Conservation (phyloP, 73 alveolate genomes). For the Paramecium sexaurelia region DNA sequence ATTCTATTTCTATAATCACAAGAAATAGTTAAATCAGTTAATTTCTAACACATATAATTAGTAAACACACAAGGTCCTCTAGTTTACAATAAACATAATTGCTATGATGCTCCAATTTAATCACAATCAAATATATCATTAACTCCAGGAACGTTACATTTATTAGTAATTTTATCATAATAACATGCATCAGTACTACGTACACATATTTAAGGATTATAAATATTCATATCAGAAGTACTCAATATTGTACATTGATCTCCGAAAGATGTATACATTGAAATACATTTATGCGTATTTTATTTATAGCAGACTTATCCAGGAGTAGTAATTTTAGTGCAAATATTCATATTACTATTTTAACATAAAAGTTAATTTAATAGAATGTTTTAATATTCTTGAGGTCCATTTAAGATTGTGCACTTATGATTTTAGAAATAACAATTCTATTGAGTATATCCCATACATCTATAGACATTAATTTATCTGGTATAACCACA, state of each 20-base stretch:
- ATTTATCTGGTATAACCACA: conserved; percentile 13
- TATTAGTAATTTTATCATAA: neutral
- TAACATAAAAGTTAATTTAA: neutral
- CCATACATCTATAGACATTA: neutral
- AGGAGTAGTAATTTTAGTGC: neutral
- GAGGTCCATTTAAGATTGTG: neutral
- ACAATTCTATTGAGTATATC: neutral
- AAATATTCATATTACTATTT: neutral
- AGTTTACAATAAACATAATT: neutral
- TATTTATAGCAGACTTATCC: neutral
- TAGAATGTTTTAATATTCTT: neutral
- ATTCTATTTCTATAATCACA: neutral
- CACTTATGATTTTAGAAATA: neutral
- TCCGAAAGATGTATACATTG: neutral
- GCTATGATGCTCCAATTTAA: neutral
- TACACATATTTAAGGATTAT: neutral
- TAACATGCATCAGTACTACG: neutral
- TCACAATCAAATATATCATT: neutral
- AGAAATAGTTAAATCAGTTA: neutral
- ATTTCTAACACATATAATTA: neutral
- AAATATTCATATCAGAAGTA: neutral
- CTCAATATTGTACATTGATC: neutral
- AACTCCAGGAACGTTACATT: neutral
- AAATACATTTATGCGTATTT: neutral
- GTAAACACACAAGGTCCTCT: neutral